phyloP scores from a whole-genome alignment of 805 yeast genomes.

The Cyberlindnera euphorbiiphila region DNA sequence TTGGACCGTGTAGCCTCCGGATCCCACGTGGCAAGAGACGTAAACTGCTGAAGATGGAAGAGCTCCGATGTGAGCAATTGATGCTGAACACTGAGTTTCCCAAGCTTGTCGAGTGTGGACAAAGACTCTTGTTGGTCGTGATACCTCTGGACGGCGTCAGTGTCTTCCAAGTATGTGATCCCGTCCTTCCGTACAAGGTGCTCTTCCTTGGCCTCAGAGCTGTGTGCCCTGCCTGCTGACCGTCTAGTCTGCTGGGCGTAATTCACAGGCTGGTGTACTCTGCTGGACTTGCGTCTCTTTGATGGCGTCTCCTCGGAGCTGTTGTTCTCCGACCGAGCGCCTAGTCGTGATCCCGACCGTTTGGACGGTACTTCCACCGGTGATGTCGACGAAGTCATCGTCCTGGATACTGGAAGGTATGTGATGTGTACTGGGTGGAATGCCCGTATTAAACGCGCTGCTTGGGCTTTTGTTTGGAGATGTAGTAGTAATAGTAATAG shows the following conservation, averaged over 20 bases:
- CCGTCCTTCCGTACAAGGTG: conserved; percentile 13
- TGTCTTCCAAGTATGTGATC: conserved; percentile 7
- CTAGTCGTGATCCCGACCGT: conserved; percentile 7
- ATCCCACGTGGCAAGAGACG: conserved; percentile 59
- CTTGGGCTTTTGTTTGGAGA: conserved; percentile 1
- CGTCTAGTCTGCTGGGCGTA: conserved; percentile 7
- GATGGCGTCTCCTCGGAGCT: conserved; percentile 11
- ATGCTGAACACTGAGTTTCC: conserved; percentile 28
- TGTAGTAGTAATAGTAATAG: too few species aligned
- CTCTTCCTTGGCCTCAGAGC: neutral
- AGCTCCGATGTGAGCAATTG: conserved; percentile 53
- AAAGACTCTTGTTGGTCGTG: conserved; percentile 3
- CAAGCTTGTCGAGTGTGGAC: conserved; percentile 10
- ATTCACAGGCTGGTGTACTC: conserved; percentile 13
- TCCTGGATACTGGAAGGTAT: neutral
- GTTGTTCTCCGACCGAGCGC: neutral
- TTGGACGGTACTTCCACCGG: conserved; percentile 4
- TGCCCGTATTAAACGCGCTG: too few species aligned
- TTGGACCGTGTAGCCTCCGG: conserved; percentile 43
- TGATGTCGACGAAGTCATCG: conserved; percentile 5
- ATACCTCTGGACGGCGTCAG: conserved; percentile 7
- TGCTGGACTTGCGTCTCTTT: conserved; percentile 19
- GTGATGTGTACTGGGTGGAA: too few species aligned
- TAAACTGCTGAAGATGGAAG: conserved; percentile 58
- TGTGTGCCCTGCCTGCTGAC: neutral